Percentiles rank a stretch among this genome's conserved stretches.
Conservation (phyloP, 441 rosid genomes). For the Eruca vesicaria region DNA sequence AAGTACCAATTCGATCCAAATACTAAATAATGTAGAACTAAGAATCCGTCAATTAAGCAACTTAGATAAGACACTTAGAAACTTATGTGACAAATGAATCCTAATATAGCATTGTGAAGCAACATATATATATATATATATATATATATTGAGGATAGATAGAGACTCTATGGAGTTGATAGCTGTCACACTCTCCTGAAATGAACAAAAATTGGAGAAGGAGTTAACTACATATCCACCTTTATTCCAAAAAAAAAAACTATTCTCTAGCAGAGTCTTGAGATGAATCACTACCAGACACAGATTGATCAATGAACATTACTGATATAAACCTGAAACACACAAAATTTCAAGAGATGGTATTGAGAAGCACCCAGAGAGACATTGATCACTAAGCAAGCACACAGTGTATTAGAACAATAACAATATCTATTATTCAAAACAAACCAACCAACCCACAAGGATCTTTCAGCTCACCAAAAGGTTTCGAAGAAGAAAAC, state of each 20-base stretch:
- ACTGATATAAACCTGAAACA: neutral
- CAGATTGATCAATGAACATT: neutral
- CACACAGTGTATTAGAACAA: neutral
- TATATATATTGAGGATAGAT: conserved; percentile 37
- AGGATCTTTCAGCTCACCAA: neutral
- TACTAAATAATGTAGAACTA: neutral
- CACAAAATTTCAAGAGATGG: neutral
- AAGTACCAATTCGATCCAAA: neutral
- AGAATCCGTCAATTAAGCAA: too few species aligned
- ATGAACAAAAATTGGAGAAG: neutral
- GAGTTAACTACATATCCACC: neutral
- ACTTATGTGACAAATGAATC: conserved; percentile 38
- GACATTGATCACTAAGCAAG: neutral
- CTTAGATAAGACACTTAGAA: conserved; percentile 21
- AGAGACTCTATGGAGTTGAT: conserved; percentile 45
- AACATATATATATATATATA: conserved; percentile 35
- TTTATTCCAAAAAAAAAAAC: neutral
- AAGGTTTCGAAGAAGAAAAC: too few species aligned
- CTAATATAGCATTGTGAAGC: conserved; percentile 19
- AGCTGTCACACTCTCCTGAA: conserved; percentile 22
- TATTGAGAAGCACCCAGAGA: neutral
- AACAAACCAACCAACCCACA: neutral
- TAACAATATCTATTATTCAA: neutral
- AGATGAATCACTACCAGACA: neutral
- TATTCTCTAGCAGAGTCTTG: neutral